These are phyloP conservation scores for Penicillium sp. DNA, from an alignment of 2,329 filamentous ascomycete species.

Conservation along the genomic window DNA sequence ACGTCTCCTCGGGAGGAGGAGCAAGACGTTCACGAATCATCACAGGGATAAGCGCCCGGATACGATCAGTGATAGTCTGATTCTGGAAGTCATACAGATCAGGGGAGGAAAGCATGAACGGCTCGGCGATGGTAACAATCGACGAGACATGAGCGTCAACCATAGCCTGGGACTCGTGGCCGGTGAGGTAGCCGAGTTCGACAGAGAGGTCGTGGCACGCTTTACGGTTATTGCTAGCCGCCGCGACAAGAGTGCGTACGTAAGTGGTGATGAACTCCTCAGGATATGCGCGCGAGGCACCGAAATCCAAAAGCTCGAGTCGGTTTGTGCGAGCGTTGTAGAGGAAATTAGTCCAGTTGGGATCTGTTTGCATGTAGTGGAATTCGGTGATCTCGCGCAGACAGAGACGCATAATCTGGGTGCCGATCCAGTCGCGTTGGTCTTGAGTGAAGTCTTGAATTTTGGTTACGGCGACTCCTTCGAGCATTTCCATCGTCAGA, in stretches of 20 bases:
- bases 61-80: conserved; percentile 95
- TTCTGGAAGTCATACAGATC: conserved; percentile 88
- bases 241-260: conserved; percentile 75
- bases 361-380: conserved; percentile 98
- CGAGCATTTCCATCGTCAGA: conserved; percentile 89
- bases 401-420: conserved; percentile 87
- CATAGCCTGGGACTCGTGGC: conserved; percentile 83
- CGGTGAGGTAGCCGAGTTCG: conserved; percentile 85
- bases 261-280: conserved; percentile 78
- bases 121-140: conserved; percentile 87
- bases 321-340: conserved; percentile 73
- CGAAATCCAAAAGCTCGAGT: conserved; percentile 93
- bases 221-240: conserved; percentile 67
- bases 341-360: conserved; percentile 99
- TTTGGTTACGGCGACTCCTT: conserved; percentile 82
- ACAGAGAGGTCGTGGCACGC: conserved; percentile 69
- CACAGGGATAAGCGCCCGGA: conserved; percentile 81
- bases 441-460: conserved; percentile 72
- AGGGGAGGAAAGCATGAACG: conserved; percentile 74
- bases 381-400: conserved; percentile 92
- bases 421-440: conserved; percentile 94
- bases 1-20: conserved; percentile 96
- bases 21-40: conserved; percentile 89
- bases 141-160: conserved; percentile 85
- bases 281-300: conserved; percentile 84